Evolutionary conservation across 345 rosid genomes (phyloP).

Genomic region (Brassica juncea): DNA sequence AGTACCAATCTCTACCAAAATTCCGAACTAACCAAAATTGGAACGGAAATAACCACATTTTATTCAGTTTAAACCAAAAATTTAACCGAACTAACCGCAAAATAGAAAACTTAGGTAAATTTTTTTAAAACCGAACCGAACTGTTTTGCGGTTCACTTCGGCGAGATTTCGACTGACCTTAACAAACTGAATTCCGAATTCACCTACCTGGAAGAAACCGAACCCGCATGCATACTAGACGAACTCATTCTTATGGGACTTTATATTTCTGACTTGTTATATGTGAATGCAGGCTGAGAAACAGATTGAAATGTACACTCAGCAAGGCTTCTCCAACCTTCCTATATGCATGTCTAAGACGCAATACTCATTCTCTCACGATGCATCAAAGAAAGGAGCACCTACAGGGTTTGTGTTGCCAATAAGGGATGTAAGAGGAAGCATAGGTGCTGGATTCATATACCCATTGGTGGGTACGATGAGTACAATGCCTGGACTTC

Average conservation of each 20-base stretch:
- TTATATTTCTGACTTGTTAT: neutral
- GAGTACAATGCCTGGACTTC: slow-evolving; percentile 99
- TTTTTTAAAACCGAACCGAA: no score
- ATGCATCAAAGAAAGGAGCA: slow-evolving; percentile 83
- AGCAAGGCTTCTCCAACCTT: slow-evolving; percentile 81
- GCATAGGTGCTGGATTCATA: slow-evolving; percentile 97
- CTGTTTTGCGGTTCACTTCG: no score
- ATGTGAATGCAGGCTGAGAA: slow-evolving; percentile 75
- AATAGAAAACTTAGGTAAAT: no score
- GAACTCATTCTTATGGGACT: neutral
- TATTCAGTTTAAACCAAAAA: no score
- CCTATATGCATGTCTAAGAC: slow-evolving; percentile 99
- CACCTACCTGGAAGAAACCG: no score
- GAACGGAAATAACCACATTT: no score
- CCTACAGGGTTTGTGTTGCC: slow-evolving; percentile 82
- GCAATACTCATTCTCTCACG: slow-evolving; percentile 89
- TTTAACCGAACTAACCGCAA: no score
- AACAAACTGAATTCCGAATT: no score
- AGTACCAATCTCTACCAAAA: no score
- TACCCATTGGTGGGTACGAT: slow-evolving; percentile 94
- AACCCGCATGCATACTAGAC: no score
- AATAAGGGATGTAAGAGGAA: slow-evolving; percentile 90
- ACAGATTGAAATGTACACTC: slow-evolving; percentile 90
- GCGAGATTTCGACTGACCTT: no score
- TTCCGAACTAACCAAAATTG: no score